Conservation (phyloP, 192 early-diverging fungal species). For the Helicostylum pulchrum region DNA sequence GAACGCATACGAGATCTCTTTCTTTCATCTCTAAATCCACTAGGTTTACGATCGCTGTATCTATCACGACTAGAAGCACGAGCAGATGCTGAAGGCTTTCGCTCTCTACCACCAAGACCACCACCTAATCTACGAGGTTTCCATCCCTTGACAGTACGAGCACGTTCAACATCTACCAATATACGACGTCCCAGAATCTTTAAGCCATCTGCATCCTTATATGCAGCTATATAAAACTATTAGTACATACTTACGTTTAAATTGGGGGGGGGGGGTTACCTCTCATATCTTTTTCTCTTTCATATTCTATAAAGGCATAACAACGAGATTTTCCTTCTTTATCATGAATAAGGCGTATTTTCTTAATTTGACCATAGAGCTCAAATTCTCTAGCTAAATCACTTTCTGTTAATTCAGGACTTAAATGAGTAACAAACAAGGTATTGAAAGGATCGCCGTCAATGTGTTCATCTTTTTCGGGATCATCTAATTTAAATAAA, state of each 20-base stretch:
- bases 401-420: conserved; percentile 73
- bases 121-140: conserved; percentile 78
- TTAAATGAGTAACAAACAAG: conserved; percentile 81
- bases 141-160: conserved; percentile 96
- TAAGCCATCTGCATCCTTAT: conserved; percentile 84
- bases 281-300: conserved; percentile 81
- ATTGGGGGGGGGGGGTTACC: no score
- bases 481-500: conserved; percentile 56
- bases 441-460: conserved; percentile 91
- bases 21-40: conserved; percentile 35
- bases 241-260: not conserved
- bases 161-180: conserved; percentile 93
- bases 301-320: conserved; percentile 96
- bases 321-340: conserved; percentile 75
- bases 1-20: conserved; percentile 33
- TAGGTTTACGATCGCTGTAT: conserved; percentile 23
- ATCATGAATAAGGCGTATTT: conserved; percentile 68
- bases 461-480: conserved; percentile 66
- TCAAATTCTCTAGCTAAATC: conserved; percentile 76
- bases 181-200: conserved; percentile 82
- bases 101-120: conserved; percentile 66
- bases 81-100: conserved; percentile 1
- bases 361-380: conserved; percentile 74
- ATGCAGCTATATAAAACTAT: conserved; percentile 47
- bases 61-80: conserved; percentile 29